These are phyloP conservation scores for Ochetophila trinervis DNA, from an alignment of 306 rosid genomes.

Conservation along the genomic window DNA sequence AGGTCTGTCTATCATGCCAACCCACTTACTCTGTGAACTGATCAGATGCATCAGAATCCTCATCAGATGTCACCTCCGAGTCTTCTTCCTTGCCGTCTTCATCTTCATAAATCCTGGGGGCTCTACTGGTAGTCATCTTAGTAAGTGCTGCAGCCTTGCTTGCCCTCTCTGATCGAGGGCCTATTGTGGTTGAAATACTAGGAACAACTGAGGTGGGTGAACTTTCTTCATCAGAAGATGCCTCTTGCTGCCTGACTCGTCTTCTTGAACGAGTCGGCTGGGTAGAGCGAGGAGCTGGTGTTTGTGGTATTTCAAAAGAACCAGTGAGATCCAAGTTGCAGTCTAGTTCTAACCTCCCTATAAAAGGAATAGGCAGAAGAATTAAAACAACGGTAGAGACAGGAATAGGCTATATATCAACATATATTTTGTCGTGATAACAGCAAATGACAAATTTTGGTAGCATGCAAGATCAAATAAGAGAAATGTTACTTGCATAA, in stretches of 20 bases:
- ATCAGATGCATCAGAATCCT: constrained; percentile 47
- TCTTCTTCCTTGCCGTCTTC: constrained; percentile 48
- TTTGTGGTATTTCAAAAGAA: constrained; percentile 44
- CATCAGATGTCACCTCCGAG: constrained; percentile 54
- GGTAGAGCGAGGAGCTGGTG: constrained; percentile 54
- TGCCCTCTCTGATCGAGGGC: constrained; percentile 73
- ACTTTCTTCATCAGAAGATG: constrained; percentile 63
- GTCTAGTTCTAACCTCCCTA: constrained; percentile 38
- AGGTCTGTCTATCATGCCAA: constrained; percentile 13
- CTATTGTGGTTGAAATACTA: constrained; percentile 27
- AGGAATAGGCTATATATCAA: neutral
- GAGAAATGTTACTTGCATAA: constrained; percentile 2
- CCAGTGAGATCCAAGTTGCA: constrained; percentile 47
- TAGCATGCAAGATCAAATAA: neutral
- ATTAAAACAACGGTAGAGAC: neutral
- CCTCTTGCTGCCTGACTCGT: constrained; percentile 57
- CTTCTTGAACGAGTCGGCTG: constrained; percentile 53
- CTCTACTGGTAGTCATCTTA: constrained; percentile 51
- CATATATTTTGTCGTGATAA: neutral
- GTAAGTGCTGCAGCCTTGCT: constrained; percentile 81
- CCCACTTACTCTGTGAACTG: constrained; percentile 12
- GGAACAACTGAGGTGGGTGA: constrained; percentile 58
- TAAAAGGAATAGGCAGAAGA: constrained; percentile 1
- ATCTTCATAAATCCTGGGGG: constrained; percentile 34
- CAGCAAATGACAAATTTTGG: neutral